These are phyloP conservation scores for Wickerhamomyces sp. DNA, from an alignment of 1,139 yeast genomes.

Conservation along the genomic window DNA sequence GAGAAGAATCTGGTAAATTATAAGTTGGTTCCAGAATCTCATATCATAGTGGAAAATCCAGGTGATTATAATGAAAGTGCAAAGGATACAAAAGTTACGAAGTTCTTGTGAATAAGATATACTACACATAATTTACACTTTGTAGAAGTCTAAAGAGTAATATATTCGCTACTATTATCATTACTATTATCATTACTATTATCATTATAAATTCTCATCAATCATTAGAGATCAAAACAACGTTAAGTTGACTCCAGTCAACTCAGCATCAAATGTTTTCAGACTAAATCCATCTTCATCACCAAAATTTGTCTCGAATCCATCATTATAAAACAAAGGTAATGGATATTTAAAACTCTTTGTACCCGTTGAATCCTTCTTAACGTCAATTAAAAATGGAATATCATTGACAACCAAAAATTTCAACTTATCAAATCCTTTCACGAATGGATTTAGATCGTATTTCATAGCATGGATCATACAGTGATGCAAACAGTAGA, in stretches of 20 bases:
- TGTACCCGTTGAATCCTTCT: no score
- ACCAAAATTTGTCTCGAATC: conserved; percentile 25
- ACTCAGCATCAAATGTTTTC: conserved; percentile 1
- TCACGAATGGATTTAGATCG: conserved; percentile 30
- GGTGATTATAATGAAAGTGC: conserved; percentile 31
- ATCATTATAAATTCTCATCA: no score
- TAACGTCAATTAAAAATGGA: conserved; percentile 29
- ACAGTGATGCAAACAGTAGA: conserved; percentile 30
- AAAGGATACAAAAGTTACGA: conserved; percentile 26
- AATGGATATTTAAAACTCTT: conserved; percentile 17
- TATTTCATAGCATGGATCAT: conserved; percentile 32
- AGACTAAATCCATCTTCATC: neutral
- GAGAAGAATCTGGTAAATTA: conserved; percentile 26
- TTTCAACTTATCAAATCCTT: conserved; percentile 28
- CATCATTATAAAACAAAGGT: conserved; percentile 29
- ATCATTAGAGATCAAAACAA: no score
- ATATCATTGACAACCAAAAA: conserved; percentile 35
- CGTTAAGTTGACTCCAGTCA: neutral
- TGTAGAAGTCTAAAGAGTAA: no score
- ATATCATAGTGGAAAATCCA: conserved; percentile 30
- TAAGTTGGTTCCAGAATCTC: conserved; percentile 26
- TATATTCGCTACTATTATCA: no score
- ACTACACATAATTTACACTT: no score
- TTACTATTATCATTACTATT: no score
- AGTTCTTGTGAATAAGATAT: conserved; percentile 27